Evolutionary conservation across 2,329 filamentous ascomycete genomes (phyloP), one percentile per base, ranked within the genome.

Genomic region (Stemphylium lycopersici): DNA sequence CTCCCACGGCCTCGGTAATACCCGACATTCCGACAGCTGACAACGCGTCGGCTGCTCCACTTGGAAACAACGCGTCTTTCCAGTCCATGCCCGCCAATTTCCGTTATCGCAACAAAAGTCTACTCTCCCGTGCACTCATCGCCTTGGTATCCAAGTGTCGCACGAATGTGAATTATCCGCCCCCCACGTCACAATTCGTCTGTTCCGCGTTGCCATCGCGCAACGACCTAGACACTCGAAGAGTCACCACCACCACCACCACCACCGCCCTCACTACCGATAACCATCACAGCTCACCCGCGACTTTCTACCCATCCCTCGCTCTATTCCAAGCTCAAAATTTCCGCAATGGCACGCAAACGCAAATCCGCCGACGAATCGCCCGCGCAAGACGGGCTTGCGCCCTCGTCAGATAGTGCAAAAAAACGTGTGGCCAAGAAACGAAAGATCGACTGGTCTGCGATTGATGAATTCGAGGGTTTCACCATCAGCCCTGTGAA

Each of bases 401-500:
- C 41, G 11, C 31, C 56, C 1, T 13, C 18, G 29, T 34, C 29
- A 18, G 11, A 41, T 38, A 33, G 31, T 13, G 26, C 26, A 7
- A 32, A 39, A 4, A 22, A 44, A n/a, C 16, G 49, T 11, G n/a
- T 32, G 12, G 13, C 31, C 2, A 53, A 47, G 22, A 63, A 62
- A 45, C 56, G 44, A 52, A 56, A 41, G 12, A 38, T 64, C 20
- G 52, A 67, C 31, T 65, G 62, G 62, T 47, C 51, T 8, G 48
- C 55, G 10, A 46, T 58, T 11, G 62, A 62, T 11, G 34, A 55
- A 3, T 64, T 65, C 16, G 18, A 46, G 3, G 63, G 64, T 42
- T 67, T 67, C 49, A 52, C 38, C 8, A 15, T 67, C n/a, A 52
- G 29, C 13, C 13, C 48, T 2, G 44, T 52, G 8, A 48, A 40